These are phyloP conservation scores for Chalciporus pseudorubinellus DNA, from an alignment of 768 basidiomycete genomes.

Conservation along the genomic window DNA sequence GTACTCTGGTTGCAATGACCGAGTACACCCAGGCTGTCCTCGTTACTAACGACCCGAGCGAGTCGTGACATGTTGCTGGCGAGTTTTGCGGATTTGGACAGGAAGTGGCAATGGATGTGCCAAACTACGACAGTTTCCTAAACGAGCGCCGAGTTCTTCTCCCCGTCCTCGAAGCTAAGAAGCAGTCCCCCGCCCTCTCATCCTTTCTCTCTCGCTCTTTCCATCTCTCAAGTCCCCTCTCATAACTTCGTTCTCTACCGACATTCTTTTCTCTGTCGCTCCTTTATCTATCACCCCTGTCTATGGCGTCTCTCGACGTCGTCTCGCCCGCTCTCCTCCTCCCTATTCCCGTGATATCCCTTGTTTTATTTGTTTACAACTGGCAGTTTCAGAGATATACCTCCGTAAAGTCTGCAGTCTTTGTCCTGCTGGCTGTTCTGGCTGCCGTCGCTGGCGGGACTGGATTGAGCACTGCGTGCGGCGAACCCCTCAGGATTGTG, in stretches of 20 bases:
- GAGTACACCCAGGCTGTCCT: not conserved
- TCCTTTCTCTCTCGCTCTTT: conserved; percentile 1
- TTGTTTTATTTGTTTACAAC: conserved; percentile 10
- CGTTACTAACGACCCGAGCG: too few species aligned
- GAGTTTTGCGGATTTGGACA: not conserved
- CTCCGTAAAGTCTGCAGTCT: conserved; percentile 2
- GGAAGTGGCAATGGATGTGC: not conserved
- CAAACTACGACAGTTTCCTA: conserved; percentile 4
- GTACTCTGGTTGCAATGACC: not conserved
- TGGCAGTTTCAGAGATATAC: conserved; percentile 8
- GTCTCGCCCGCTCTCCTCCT: conserved; percentile 28
- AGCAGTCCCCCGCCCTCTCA: not conserved
- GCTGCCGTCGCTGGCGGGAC: conserved; percentile 23
- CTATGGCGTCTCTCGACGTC: conserved; percentile 26
- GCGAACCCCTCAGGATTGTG: conserved; percentile 13
- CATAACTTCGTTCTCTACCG: not conserved
- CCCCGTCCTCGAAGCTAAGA: conserved; percentile 15
- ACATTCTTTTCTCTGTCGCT: conserved; percentile 20
- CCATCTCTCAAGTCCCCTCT: not conserved
- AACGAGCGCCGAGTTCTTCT: not conserved
- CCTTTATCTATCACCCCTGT: conserved; percentile 5
- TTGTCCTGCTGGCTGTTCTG: conserved; percentile 23
- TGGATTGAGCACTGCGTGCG: conserved; percentile 16
- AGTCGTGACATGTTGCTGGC: not conserved
- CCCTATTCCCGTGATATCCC: conserved; percentile 21